A percentile compares a stretch with the other conserved stretches of the same genome.
phyloP scores from a whole-genome alignment of 1,139 yeast genomes.

The Saccharomycopsis hybrid region DNA sequence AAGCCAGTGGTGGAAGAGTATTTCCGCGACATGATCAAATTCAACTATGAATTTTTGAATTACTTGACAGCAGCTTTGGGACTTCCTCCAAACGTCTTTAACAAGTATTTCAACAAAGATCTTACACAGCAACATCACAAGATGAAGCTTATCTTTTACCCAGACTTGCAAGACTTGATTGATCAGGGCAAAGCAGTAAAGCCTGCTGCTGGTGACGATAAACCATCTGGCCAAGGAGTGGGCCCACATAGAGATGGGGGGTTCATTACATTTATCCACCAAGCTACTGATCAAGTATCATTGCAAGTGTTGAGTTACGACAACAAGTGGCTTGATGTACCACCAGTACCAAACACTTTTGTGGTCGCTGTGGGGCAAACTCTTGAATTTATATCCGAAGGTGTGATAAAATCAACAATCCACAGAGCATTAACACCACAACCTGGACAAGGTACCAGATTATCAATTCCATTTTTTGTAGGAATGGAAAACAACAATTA shows the following conservation, averaged over 20 bases:
- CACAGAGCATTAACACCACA: conserved; percentile 56
- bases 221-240: conserved; percentile 44
- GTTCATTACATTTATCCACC: conserved; percentile 53
- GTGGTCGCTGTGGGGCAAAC: conserved; percentile 54
- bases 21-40: conserved; percentile 40
- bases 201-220: background rate
- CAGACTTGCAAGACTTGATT: conserved; percentile 29
- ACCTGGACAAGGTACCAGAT: conserved; percentile 45
- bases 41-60: conserved; percentile 38
- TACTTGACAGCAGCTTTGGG: conserved; percentile 54
- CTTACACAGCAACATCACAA: conserved; percentile 39
- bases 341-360: conserved; percentile 36
- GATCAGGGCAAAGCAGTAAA: conserved; percentile 24
- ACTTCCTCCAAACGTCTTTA: conserved; percentile 39
- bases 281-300: conserved; percentile 47
- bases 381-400: conserved; percentile 46
- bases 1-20: conserved; percentile 39
- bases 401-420: conserved; percentile 58
- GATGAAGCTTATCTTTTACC: conserved; percentile 49
- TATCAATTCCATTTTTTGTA: conserved; percentile 46
- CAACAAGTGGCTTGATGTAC: conserved; percentile 58
- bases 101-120: conserved; percentile 39
- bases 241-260: conserved; percentile 74
- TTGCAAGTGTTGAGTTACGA: conserved; percentile 57
- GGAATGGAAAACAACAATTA: conserved; percentile 14